Base-by-base conservation (phyloP, 2,329 filamentous ascomycete species). In the Colletotrichum sp. region DNA sequence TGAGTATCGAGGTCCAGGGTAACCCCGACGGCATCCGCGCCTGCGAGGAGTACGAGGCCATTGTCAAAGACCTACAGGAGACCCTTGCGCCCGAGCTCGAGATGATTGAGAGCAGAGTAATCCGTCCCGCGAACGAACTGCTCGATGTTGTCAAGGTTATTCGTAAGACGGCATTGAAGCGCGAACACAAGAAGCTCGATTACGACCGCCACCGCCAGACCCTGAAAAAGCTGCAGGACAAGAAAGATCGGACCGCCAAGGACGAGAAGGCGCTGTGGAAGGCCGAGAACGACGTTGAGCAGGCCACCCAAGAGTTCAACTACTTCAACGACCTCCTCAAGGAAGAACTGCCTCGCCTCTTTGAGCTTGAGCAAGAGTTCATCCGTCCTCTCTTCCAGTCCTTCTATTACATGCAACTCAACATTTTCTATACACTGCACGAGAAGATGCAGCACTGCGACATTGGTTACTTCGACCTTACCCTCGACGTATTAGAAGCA, bases 341-440 rank as follows among this genome's bases (percentile, higher is more conserved):
- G 87, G 95, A 98, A 21, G 97, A 99, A 86, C 88, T 99, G 78
- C 97, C 97, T 32, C 95, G 96, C 85, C 91, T 99, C 13, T 99
- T 99, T 85, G 85, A 88, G 9, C 92, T 99, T 21, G 97, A 99
- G 85, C 92, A 93, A 78, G 94, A 99, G 84, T 99, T 99, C 84
- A 99, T 99, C 84, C 93, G 95, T 79, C 97, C 97, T 4, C 92
- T 99, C 9, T 99, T 99, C 90, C 97, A 99, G 84, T 98, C 95
- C 12, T 99, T 99, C 88, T 99, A 99, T 87, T 99, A 99, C 89
- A 99, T 99, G 97, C 97, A 99, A 86, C 92, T 99, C 79, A 99
- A 99, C 85, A 95, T 99, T 79, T 99, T 99, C 85, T 99, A 99
- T 86, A 99, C 97, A 1, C 90, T 99, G 70, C 97, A 99, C 84